phyloP scores from a whole-genome alignment of 1,139 yeast species.

The Suhomyces panamericanus region DNA sequence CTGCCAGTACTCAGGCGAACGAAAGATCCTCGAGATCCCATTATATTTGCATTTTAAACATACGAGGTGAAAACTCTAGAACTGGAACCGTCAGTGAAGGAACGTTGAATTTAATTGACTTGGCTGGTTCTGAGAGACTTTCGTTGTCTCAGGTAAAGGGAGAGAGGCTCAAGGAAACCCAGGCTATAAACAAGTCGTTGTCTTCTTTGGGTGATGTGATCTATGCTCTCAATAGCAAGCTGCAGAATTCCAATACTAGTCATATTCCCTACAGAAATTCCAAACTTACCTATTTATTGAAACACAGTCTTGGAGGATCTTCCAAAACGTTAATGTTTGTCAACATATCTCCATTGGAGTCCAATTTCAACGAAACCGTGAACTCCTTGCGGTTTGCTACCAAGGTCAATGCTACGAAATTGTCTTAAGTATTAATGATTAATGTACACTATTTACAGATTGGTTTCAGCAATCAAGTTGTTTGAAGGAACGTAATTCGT shows the following conservation, averaged over 20 bases:
- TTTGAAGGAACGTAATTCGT: conserved; percentile 33
- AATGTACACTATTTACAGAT: conserved; percentile 11
- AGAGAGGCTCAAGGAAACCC: conserved; percentile 81
- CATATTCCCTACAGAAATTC: conserved; percentile 59
- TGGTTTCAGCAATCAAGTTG: conserved; percentile 18
- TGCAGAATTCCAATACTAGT: conserved; percentile 46
- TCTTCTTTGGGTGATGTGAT: conserved; percentile 93
- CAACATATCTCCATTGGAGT: conserved; percentile 69
- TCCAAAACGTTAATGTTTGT: conserved; percentile 95
- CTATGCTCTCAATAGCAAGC: conserved; percentile 56
- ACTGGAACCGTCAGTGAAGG: conserved; percentile 60
- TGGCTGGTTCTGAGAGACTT: conserved; percentile 91
- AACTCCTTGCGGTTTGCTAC: conserved; percentile 89
- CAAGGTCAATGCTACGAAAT: conserved; percentile 64
- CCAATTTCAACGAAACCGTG: conserved; percentile 72
- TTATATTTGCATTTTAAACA: conserved; percentile 68
- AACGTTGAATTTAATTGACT: conserved; percentile 69
- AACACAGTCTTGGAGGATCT: conserved; percentile 80
- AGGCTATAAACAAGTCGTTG: conserved; percentile 83
- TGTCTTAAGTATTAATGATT: not conserved
- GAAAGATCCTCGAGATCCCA: conserved; percentile 72
- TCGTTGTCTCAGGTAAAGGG: conserved; percentile 75
- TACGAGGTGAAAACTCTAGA: conserved; percentile 53
- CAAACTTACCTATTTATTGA: conserved; percentile 75
- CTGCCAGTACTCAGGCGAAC: conserved; percentile 82